Evolutionary conservation across 2,329 filamentous ascomycete genomes (phyloP).

Genomic region (Leptographium galeiforme): DNA sequence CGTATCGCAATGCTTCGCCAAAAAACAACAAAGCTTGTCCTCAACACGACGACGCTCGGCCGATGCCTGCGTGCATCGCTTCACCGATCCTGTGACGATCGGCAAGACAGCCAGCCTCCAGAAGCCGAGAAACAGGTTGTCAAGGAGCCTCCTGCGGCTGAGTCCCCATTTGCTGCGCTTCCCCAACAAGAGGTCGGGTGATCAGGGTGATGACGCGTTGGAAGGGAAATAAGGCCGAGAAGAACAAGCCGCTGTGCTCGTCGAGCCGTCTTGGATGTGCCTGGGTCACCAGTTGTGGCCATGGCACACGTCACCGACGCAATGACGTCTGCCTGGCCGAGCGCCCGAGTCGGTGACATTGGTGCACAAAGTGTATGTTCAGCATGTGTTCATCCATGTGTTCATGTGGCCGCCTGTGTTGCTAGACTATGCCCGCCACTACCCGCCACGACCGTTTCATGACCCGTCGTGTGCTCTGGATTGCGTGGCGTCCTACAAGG

Average conservation of each 20-base stretch:
- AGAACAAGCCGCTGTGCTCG: neutral
- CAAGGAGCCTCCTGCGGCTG: neutral
- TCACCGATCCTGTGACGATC: neutral
- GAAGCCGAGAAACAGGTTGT: neutral
- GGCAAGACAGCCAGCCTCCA: neutral
- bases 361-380: neutral
- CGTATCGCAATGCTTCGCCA: too few relatives aligned
- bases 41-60: neutral
- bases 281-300: neutral
- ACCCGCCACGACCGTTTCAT: neutral
- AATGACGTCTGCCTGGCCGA: neutral
- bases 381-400: neutral
- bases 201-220: neutral
- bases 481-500: slow-evolving; percentile 7
- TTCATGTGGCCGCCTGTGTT: neutral
- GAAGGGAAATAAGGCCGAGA: neutral
- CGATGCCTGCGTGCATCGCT: neutral
- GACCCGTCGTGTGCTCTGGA: neutral
- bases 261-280: neutral
- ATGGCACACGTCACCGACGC: neutral
- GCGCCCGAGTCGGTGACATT: neutral
- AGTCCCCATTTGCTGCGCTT: neutral
- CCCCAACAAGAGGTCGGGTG: neutral
- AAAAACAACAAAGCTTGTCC: neutral
- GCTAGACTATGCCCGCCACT: neutral